These are phyloP conservation scores for Fistulifera pelliculosa DNA, from an alignment of 108 stramenopile genomes.

Conservation along the genomic window DNA sequence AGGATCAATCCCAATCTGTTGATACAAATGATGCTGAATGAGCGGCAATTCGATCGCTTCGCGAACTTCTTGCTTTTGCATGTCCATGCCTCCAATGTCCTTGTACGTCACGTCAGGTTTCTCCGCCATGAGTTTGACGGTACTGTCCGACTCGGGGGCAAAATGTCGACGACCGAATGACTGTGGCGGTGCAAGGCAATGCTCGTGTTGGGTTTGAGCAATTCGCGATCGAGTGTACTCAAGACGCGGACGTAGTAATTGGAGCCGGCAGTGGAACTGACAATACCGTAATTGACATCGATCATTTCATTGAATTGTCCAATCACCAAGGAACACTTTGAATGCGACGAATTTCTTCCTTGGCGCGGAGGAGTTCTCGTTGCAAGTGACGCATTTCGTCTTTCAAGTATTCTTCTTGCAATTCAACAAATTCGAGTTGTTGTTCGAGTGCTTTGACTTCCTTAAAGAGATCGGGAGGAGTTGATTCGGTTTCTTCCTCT, in stretches of 20 bases:
- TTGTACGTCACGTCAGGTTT: conserved; percentile 97
- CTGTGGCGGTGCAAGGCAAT: conserved; percentile 97
- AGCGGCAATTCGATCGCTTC: conserved; percentile 99
- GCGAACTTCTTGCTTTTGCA: conserved; percentile 97
- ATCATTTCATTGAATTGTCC: conserved; percentile 99
- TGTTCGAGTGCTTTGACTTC: conserved; percentile 82
- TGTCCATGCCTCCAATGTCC: conserved; percentile 99
- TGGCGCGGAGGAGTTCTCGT: conserved; percentile 95
- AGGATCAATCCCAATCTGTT: conserved; percentile 99
- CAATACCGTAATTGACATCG: conserved; percentile 97
- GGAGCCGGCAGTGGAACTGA: conserved; percentile 89
- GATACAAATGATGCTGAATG: conserved; percentile 95
- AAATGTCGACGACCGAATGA: conserved; percentile 95
- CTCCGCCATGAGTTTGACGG: conserved; percentile 99
- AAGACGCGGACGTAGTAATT: conserved; percentile 97
- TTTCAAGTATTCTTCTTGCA: conserved; percentile 99
- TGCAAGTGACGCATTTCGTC: conserved; percentile 99
- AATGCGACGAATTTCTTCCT: conserved; percentile 96
- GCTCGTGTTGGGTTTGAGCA: conserved; percentile 94
- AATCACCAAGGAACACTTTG: conserved; percentile 97
- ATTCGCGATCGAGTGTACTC: conserved; percentile 94
- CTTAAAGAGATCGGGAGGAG: conserved; percentile 57
- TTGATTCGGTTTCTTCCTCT: too few relatives aligned
- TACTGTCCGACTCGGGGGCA: conserved; percentile 98
- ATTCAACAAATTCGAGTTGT: conserved; percentile 89